These are phyloP conservation scores for Coemansia sp. DNA, from an alignment of 192 early-diverging fungal genomes.

Conservation along the genomic window DNA sequence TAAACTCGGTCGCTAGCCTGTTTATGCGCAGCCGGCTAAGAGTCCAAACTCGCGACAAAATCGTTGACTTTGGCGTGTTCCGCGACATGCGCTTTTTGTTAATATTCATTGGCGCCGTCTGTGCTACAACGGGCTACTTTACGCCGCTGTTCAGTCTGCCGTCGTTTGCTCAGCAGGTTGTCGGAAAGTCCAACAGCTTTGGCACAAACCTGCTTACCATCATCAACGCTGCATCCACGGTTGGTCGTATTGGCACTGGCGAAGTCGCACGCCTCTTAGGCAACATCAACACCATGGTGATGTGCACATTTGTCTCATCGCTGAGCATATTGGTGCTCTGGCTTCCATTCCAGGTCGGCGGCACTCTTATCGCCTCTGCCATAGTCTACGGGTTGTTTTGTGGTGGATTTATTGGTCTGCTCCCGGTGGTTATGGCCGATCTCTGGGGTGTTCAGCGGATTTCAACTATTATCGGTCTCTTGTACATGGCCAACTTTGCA, in stretches of 20 bases:
- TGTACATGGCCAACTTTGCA: constrained; percentile 55
- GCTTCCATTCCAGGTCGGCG: constrained; percentile 53
- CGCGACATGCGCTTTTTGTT: constrained; percentile 50
- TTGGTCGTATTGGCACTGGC: constrained; percentile 64
- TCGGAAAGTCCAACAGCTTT: constrained; percentile 34
- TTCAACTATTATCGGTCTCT: constrained; percentile 58
- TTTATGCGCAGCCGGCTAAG: constrained; percentile 43
- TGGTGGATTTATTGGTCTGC: constrained; percentile 56
- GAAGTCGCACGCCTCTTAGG: constrained; percentile 59
- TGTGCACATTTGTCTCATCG: constrained; percentile 47
- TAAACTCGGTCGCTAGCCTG: constrained; percentile 40
- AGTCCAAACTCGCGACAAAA: constrained; percentile 25
- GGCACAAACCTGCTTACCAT: constrained; percentile 63
- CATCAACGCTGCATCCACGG: constrained; percentile 63
- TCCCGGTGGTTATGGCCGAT: constrained; percentile 57
- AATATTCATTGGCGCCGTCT: constrained; percentile 45
- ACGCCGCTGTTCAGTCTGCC: constrained; percentile 61
- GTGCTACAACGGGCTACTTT: constrained; percentile 57
- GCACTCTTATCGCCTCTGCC: constrained; percentile 47
- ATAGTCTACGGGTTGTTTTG: constrained; percentile 60
- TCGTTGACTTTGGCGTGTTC: constrained; percentile 49
- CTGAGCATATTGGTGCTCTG: constrained; percentile 55
- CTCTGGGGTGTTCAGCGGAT: constrained; percentile 58
- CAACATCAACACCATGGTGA: constrained; percentile 59
- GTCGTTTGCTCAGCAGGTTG: constrained; percentile 33